Percentiles rank a stretch among this genome's conserved stretches.
phyloP scores from a whole-genome alignment of 2,329 filamentous ascomycete species.

The Hymenoscyphus occultus region DNA sequence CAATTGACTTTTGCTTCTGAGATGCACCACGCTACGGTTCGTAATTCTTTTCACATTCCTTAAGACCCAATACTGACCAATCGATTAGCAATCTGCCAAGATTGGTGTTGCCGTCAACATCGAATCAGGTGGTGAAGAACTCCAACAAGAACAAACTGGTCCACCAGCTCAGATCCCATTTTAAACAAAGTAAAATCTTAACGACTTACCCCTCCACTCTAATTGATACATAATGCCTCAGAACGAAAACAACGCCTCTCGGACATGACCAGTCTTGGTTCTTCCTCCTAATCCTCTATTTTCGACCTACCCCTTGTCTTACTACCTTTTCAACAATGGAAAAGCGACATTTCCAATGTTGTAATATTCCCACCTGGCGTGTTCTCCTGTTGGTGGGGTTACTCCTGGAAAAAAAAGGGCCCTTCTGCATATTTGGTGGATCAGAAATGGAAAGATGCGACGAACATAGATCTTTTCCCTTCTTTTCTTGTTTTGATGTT shows the following conservation, averaged over 20 bases:
- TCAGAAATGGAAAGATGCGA: conserved; percentile 25
- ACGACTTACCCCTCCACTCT: conserved; percentile 29
- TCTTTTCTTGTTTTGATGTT: conserved; percentile 9
- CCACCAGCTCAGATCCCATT: conserved; percentile 55
- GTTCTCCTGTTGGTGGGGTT: conserved; percentile 13
- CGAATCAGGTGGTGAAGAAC: conserved; percentile 78
- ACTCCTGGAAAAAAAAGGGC: conserved; percentile 14
- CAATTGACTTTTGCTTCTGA: conserved; percentile 94
- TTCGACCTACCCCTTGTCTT: conserved; percentile 32
- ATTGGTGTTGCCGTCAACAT: conserved; percentile 91
- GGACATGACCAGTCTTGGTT: conserved; percentile 23
- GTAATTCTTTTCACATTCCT: conserved; percentile 37
- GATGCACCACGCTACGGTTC: conserved; percentile 91
- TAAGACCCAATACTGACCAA: conserved; percentile 32
- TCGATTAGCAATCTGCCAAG: conserved; percentile 81
- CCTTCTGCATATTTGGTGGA: conserved; percentile 28
- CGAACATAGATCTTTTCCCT: conserved; percentile 30
- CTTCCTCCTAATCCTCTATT: conserved; percentile 19
- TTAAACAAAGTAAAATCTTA: conserved; percentile 41
- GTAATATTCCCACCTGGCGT: conserved; percentile 18
- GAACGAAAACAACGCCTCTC: conserved; percentile 13
- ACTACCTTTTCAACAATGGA: conserved; percentile 26
- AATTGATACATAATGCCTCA: conserved; percentile 33
- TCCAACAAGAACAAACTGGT: conserved; percentile 74
- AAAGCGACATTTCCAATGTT: conserved; percentile 15